phyloP scores from a whole-genome alignment of 2,329 filamentous ascomycete species.

The Aspergillus persii region DNA sequence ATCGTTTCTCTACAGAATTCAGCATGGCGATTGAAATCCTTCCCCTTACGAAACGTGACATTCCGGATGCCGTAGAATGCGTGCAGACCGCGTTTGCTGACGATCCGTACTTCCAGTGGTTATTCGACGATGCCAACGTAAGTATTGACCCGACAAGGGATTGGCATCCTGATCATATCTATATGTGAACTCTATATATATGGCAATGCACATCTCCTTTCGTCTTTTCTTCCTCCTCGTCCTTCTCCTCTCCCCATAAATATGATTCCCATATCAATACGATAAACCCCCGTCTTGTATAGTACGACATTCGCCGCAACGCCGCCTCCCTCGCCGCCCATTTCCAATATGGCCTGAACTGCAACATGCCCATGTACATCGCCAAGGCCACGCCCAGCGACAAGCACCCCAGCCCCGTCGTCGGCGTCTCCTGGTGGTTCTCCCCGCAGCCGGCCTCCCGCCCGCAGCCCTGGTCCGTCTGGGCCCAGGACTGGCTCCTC shows the following conservation, averaged over 20 bases:
- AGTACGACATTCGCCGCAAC: conserved; percentile 62
- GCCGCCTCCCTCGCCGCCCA: conserved; percentile 62
- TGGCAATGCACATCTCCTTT: background rate
- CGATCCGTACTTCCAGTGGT: conserved; percentile 67
- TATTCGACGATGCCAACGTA: conserved; percentile 59
- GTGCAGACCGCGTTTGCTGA: conserved; percentile 66
- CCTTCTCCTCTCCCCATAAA: background rate
- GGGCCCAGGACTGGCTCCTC: conserved; percentile 63
- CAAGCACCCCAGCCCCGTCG: conserved; percentile 44
- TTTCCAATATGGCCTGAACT: conserved; percentile 57
- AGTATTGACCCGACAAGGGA: conserved; percentile 16
- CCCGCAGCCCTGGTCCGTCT: conserved; percentile 59
- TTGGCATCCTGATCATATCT: background rate
- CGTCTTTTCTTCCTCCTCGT: background rate
- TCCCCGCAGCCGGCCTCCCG: conserved; percentile 51
- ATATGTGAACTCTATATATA: conserved; percentile 10
- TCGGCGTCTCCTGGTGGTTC: conserved; percentile 73
- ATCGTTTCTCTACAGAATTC: background rate
- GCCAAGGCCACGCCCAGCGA: conserved; percentile 55
- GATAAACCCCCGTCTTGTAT: conserved; percentile 13
- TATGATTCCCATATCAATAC: background rate
- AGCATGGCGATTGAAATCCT: conserved; percentile 56
- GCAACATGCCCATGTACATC: conserved; percentile 66
- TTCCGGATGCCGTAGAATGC: conserved; percentile 62
- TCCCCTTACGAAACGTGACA: conserved; percentile 57